Evolutionary conservation across 2,329 filamentous ascomycete species (phyloP).

Genomic region (Diplodia corticola): DNA sequence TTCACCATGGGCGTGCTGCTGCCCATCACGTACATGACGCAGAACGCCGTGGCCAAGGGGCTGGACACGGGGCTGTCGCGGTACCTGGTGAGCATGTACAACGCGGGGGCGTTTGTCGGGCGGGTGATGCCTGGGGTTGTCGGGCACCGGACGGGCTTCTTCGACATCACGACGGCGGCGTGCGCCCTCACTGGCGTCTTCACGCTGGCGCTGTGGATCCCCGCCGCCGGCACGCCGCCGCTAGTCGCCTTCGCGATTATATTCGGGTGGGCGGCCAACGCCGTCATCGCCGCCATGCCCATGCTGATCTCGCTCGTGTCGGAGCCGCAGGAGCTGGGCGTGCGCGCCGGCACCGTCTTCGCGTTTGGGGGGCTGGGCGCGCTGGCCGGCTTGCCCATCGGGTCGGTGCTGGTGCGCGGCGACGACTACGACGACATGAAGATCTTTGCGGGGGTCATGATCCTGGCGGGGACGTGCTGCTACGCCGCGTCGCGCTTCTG

Average conservation of each 20-base stretch:
- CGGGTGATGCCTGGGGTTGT: constrained; percentile 57
- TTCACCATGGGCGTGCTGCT: constrained; percentile 62
- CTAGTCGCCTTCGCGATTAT: constrained; percentile 49
- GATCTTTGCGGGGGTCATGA: background rate
- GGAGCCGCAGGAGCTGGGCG: background rate
- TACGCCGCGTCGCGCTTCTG: background rate
- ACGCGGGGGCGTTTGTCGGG: constrained; percentile 54
- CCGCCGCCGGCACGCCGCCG: constrained; percentile 26
- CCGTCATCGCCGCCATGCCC: constrained; percentile 48
- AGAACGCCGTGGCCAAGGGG: constrained; percentile 44
- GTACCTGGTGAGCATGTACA: constrained; percentile 54
- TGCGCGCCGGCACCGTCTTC: background rate
- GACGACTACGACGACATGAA: background rate
- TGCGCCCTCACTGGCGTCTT: constrained; percentile 47
- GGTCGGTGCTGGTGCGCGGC: background rate
- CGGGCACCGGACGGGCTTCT: constrained; percentile 56
- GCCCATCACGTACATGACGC: constrained; percentile 51
- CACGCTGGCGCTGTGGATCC: constrained; percentile 53
- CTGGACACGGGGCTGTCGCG: constrained; percentile 46
- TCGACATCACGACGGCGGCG: constrained; percentile 55
- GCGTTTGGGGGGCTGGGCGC: background rate
- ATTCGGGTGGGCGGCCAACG: constrained; percentile 55
- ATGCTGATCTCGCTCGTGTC: background rate
- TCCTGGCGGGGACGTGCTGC: background rate
- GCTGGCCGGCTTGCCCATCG: background rate